These are phyloP conservation scores for Sporormia fimetaria DNA, from an alignment of 495 filamentous ascomycete genomes.

Conservation along the genomic window DNA sequence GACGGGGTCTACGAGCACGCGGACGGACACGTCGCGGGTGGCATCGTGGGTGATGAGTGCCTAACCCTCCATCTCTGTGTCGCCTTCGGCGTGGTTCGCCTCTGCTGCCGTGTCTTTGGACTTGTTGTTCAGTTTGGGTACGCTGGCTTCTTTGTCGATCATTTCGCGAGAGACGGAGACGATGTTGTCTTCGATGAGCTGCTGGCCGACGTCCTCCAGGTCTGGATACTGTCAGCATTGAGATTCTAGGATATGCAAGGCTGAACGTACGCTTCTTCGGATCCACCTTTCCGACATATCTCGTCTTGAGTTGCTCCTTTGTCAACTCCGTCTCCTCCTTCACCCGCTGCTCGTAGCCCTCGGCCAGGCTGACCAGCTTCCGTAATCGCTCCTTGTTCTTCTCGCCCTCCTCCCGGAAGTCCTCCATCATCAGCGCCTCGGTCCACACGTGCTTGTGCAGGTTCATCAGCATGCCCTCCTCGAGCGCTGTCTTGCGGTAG, in stretches of 20 bases:
- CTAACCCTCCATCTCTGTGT: conserved; percentile 41
- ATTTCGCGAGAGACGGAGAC: conserved; percentile 92
- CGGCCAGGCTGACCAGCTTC: conserved; percentile 76
- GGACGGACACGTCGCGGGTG: no score
- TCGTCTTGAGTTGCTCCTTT: conserved; percentile 94
- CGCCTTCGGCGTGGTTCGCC: conserved; percentile 41
- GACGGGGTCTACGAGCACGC: no score
- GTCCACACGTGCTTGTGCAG: conserved; percentile 99
- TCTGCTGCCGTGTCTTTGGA: conserved; percentile 44
- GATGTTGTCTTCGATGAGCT: conserved; percentile 97
- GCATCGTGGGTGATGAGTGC: no score
- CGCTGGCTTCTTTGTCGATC: conserved; percentile 95
- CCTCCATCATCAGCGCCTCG: conserved; percentile 91
- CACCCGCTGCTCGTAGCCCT: conserved; percentile 96
- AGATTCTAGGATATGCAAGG: neutral
- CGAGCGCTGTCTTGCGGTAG: conserved; percentile 92
- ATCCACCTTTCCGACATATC: conserved; percentile 97
- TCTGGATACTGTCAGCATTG: conserved; percentile 40
- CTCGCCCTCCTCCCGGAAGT: conserved; percentile 74
- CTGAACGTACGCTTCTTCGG: conserved; percentile 77
- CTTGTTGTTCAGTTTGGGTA: conserved; percentile 40
- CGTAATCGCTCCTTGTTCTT: conserved; percentile 78
- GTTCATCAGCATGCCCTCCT: conserved; percentile 99
- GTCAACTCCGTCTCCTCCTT: conserved; percentile 96
- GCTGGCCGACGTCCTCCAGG: conserved; percentile 88